A percentile compares a stretch with the other conserved stretches of the same genome.
Conservation (phyloP, 345 rosid genomes). For the Microthlaspi erraticum region DNA sequence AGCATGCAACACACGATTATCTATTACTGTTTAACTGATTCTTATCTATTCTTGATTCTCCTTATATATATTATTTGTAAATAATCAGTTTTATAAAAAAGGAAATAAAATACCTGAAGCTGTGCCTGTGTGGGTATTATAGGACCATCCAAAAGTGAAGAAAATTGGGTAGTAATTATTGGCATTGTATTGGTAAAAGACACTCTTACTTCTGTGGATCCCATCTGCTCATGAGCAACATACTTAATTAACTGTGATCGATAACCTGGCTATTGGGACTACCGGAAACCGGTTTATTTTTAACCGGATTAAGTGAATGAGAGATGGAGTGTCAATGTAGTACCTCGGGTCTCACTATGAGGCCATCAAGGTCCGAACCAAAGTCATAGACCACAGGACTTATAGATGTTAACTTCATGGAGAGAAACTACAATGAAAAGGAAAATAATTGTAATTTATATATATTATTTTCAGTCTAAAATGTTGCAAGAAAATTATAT, state of each 20-base stretch:
- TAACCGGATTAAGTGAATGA: constrained; percentile 11
- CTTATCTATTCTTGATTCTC: background rate
- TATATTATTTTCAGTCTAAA: background rate
- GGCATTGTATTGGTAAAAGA: constrained; percentile 50
- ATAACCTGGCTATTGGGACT: background rate
- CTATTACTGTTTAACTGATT: constrained; percentile 10
- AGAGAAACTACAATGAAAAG: constrained; percentile 56
- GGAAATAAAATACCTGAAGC: constrained; percentile 18
- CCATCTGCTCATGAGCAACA: constrained; percentile 30
- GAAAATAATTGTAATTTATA: background rate
- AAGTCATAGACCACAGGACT: constrained; percentile 69
- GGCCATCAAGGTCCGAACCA: constrained; percentile 57
- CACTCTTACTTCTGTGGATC: constrained; percentile 49
- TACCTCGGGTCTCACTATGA: constrained; percentile 63
- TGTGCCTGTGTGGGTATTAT: constrained; percentile 45
- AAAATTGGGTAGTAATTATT: constrained; percentile 39
- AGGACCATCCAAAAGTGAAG: constrained; percentile 43
- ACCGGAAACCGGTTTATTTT: background rate
- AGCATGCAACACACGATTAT: constrained; percentile 17
- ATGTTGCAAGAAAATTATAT: background rate
- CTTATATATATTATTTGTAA: constrained; percentile 8
- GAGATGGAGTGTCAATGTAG: background rate
- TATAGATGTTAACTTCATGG: constrained; percentile 74
- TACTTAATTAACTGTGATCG: background rate
- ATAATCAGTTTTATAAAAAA: background rate